A percentile compares a stretch with the other conserved stretches of the same genome.
These are phyloP conservation scores for Canavalia ensiformis DNA, from an alignment of 306 rosid genomes.

Conservation along the genomic window DNA sequence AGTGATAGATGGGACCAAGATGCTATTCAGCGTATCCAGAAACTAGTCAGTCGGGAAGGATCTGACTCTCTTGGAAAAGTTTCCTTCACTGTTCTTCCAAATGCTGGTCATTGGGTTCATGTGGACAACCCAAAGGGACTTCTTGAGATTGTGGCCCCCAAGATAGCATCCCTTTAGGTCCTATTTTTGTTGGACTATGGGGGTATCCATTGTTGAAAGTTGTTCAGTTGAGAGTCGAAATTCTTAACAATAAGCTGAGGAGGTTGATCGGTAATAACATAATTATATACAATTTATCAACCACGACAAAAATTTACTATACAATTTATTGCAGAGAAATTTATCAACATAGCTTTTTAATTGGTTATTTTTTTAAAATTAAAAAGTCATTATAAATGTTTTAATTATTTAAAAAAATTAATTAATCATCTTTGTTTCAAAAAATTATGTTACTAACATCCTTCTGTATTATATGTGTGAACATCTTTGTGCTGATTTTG, in stretches of 20 bases:
- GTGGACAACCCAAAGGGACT: conserved; percentile 92
- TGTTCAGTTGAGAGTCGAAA: conserved; percentile 25
- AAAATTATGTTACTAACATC: no score
- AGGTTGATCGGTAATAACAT: background rate
- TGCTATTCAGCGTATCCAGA: conserved; percentile 65
- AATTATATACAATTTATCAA: background rate
- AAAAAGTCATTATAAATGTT: no score
- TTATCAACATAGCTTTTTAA: no score
- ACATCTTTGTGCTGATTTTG: background rate
- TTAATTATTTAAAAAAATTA: no score
- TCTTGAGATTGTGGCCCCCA: conserved; percentile 80
- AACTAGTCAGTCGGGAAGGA: conserved; percentile 56
- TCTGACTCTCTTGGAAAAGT: conserved; percentile 67
- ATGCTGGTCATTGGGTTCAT: conserved; percentile 97
- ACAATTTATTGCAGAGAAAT: background rate
- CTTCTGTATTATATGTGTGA: background rate
- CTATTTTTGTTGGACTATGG: conserved; percentile 32
- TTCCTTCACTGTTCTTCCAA: conserved; percentile 74
- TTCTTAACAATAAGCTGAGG: conserved; percentile 27
- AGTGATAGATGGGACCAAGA: conserved; percentile 85
- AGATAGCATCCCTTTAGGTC: conserved; percentile 64
- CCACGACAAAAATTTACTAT: background rate
- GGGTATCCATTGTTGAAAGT: conserved; percentile 13
- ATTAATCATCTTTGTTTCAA: no score
- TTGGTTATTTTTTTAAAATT: no score